phyloP scores from a whole-genome alignment of 139 green algal genomes.

The Chlorella sp. region DNA sequence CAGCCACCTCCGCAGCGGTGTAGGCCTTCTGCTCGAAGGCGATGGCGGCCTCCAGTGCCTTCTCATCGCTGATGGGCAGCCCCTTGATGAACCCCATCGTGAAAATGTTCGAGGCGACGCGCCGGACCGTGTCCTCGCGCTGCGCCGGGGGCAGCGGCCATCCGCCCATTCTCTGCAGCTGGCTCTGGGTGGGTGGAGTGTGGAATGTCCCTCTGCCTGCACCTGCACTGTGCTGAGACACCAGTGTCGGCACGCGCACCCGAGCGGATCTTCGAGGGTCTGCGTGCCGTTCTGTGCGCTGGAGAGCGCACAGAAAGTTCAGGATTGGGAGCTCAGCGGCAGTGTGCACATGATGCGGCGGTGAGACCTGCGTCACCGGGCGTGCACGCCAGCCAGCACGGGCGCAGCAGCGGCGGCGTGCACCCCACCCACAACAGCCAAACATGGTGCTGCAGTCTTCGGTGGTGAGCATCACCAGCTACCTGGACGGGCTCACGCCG shows the following conservation, averaged over 20 bases:
- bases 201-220: not conserved
- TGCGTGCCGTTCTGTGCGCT: too few species aligned
- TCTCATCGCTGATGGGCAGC: constrained; percentile 35
- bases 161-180: not conserved
- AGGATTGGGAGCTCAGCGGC: too few species aligned
- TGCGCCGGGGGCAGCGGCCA: constrained; percentile 55
- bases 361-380: too few species aligned
- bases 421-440: too few species aligned
- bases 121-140: constrained; percentile 46
- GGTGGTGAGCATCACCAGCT: constrained; percentile 44
- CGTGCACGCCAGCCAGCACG: too few species aligned
- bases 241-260: too few species aligned
- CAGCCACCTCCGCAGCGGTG: constrained; percentile 68
- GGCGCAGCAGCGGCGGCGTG: too few species aligned
- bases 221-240: not conserved
- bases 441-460: not conserved
- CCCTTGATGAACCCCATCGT: constrained; percentile 53
- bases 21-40: constrained; percentile 74
- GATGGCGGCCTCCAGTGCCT: constrained; percentile 28
- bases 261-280: too few species aligned
- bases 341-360: too few species aligned
- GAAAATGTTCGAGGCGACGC: constrained; percentile 53
- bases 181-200: too few species aligned
- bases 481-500: constrained; percentile 31
- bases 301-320: too few species aligned